Base-by-base conservation (phyloP, 192 early-diverging fungal species). In the Coemansia guatemalensis region DNA sequence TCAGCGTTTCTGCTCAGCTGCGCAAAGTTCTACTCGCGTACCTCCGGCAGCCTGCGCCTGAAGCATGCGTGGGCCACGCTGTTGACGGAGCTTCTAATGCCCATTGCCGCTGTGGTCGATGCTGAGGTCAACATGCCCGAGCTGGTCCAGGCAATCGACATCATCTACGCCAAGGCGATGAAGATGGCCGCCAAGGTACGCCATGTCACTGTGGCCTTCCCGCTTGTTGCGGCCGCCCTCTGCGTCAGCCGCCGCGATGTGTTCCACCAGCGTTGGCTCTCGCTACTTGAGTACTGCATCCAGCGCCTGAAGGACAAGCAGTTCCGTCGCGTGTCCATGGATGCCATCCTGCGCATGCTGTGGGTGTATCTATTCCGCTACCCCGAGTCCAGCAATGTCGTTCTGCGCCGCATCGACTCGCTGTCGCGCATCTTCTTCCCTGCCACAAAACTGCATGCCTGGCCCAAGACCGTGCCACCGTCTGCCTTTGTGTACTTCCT, bases 351-450 rank as follows among this genome's bases (percentile, higher is more conserved):
- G 29, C 88, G 94, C 5, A 78, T 98, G 48, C 67, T 95, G 21
- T 99, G 97, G 97, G 91, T 93, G 14, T 96, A 94, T 67, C 69
- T 98, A 21, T 98, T 94, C 70, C 89, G 96, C 50, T 95, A 90
- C 63, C 85, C 83, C 2, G 95, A 96, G 62, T 74, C 87, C 25
- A 84, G 64, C 60, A 50, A 55, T 1, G 69, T 82, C 11, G 75
- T 75, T 5, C 48, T 78, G 20, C 75, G 81, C 7, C 60, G 75
- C n/a, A 78, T 82, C 14, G 81, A 82, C 54, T 72, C 71, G 20
- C 62, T 82, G 22, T 74, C 71, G 60, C 71, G 81, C 21, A 82
- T 78, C 14, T 78, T 82, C 55, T 82, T 82, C 25, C 81, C 81
- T 0, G 81, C 81, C 2, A 82, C 79, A 14, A 82, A 82, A 33